Percentiles rank a stretch among this genome's conserved stretches.
These are phyloP conservation scores for Ampelomyces quisqualis DNA, from an alignment of 2,329 filamentous ascomycete genomes.

Conservation along the genomic window DNA sequence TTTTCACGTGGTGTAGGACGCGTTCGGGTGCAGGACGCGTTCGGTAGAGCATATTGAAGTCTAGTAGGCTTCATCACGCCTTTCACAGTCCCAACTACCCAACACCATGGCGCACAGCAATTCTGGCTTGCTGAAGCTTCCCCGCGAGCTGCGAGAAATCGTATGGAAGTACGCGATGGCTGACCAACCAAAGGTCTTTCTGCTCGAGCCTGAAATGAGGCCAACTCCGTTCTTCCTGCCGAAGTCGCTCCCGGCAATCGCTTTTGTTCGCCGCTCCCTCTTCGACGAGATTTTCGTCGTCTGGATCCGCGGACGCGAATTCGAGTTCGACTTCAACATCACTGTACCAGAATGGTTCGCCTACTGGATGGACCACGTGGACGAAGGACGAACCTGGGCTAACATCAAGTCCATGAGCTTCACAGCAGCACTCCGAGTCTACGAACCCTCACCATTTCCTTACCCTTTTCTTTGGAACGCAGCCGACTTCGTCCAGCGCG, in stretches of 20 bases:
- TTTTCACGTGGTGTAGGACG: too few relatives aligned
- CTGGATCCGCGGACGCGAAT: background rate
- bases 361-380: background rate
- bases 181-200: background rate
- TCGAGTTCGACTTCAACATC: background rate
- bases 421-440: background rate
- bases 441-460: background rate
- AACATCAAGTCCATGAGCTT: background rate
- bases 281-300: background rate
- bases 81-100: background rate
- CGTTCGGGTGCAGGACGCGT: too few relatives aligned
- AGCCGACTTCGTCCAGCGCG: background rate
- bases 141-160: background rate
- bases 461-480: background rate
- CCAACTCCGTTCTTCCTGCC: background rate
- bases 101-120: background rate
- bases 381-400: background rate
- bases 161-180: background rate
- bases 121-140: background rate
- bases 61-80: background rate
- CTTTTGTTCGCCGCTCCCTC: background rate
- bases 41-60: too few relatives aligned
- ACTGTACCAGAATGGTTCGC: background rate
- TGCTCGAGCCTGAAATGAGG: background rate
- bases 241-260: background rate